Evolutionary conservation across 768 basidiomycete genomes (phyloP).

Genomic region (Boletus reticuloceps): DNA sequence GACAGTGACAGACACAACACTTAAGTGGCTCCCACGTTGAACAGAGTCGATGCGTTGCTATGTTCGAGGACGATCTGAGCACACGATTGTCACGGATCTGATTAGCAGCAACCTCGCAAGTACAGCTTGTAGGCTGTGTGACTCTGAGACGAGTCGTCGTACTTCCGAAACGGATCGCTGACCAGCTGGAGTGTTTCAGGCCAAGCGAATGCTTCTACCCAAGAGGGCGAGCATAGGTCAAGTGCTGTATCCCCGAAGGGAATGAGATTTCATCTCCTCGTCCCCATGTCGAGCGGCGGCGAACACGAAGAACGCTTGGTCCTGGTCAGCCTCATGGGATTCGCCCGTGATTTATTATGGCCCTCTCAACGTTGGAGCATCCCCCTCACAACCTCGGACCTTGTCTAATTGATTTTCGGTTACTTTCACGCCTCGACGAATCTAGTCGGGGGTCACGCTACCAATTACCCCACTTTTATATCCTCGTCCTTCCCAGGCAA

Average conservation of each 20-base stretch:
- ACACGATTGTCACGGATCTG: not conserved
- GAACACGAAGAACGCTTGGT: too few species aligned
- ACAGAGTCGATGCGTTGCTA: too few species aligned
- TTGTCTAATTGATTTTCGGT: conserved; percentile 7
- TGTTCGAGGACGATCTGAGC: too few species aligned
- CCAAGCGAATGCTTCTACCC: too few species aligned
- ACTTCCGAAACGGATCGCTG: not conserved
- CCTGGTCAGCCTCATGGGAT: conserved; percentile 20
- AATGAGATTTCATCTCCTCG: not conserved
- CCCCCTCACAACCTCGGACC: not conserved
- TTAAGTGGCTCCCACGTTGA: too few species aligned
- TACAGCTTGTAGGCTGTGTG: too few species aligned
- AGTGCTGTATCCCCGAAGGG: too few species aligned
- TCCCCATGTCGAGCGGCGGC: too few species aligned
- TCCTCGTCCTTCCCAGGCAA: not conserved
- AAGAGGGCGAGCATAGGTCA: too few species aligned
- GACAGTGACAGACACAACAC: too few species aligned
- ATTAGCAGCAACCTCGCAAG: too few species aligned
- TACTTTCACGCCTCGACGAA: not conserved
- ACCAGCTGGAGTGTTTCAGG: not conserved
- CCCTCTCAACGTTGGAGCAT: not conserved
- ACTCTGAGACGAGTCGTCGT: too few species aligned
- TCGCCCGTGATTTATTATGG: conserved; percentile 5
- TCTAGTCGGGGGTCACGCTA: conserved; percentile 6
- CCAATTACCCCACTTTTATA: conserved; percentile 7